phyloP scores from a whole-genome alignment of 192 early-diverging fungal species.

The Backusella australiensis region DNA sequence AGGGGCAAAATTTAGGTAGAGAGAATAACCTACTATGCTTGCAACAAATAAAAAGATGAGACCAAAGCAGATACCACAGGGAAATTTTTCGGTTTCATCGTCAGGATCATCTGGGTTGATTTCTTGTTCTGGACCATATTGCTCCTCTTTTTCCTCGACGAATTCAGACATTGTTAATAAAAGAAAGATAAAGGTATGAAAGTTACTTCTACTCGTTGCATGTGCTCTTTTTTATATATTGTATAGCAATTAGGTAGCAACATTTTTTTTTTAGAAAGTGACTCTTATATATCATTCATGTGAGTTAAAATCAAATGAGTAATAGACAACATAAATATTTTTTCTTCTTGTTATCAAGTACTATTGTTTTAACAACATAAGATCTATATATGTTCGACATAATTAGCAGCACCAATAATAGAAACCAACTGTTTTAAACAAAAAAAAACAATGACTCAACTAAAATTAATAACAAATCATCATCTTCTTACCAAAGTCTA shows the following conservation, averaged over 20 bases:
- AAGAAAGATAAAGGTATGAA: neutral
- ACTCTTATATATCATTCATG: neutral
- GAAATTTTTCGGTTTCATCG: neutral
- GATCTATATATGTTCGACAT: too few species aligned
- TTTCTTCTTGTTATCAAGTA: too few species aligned
- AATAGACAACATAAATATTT: neutral
- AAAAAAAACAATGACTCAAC: neutral
- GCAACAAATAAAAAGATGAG: neutral
- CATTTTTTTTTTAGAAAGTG: neutral
- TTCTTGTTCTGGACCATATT: neutral
- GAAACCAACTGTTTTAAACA: neutral
- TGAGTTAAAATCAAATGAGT: neutral
- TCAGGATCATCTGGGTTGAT: neutral
- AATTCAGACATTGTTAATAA: neutral
- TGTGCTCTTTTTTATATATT: neutral
- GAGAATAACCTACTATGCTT: neutral
- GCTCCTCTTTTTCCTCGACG: neutral
- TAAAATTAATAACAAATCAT: neutral
- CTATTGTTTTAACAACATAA: too few species aligned
- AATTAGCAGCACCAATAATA: too few species aligned
- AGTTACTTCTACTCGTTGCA: neutral
- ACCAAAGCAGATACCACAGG: neutral
- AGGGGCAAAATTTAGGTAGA: neutral
- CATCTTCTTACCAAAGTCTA: neutral
- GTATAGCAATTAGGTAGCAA: neutral